Evolutionary conservation across 108 stramenopile genomes (phyloP).

Genomic region (Discostella pseudostelligera): DNA sequence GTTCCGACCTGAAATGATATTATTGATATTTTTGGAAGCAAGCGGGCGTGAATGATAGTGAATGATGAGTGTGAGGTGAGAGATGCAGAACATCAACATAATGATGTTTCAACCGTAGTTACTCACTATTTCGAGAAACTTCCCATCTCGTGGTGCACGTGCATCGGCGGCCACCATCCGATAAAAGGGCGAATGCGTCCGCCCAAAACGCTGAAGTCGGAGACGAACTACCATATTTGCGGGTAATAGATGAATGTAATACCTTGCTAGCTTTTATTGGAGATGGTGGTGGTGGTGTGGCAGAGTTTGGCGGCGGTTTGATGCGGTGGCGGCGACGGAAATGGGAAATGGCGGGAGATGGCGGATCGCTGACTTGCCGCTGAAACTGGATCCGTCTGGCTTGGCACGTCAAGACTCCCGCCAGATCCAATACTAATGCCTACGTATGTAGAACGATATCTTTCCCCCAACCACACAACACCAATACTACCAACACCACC

Average conservation of each 20-base stretch:
- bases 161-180: slow-evolving; percentile 96
- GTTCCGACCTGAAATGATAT: slow-evolving; percentile 79
- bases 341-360: too few relatives aligned
- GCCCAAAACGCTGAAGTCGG: slow-evolving; percentile 95
- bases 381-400: not conserved
- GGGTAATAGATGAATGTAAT: too few relatives aligned
- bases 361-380: too few relatives aligned
- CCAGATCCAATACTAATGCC: slow-evolving; percentile 1
- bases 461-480: not conserved
- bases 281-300: too few relatives aligned
- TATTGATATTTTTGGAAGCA: not conserved
- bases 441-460: not conserved
- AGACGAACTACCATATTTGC: slow-evolving; percentile 89
- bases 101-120: too few relatives aligned
- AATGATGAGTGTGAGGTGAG: not conserved
- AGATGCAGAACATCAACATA: too few relatives aligned
- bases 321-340: too few relatives aligned
- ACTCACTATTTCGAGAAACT: slow-evolving; percentile 75
- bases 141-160: slow-evolving; percentile 91
- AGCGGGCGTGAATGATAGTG: not conserved
- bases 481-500: not conserved
- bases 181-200: slow-evolving; percentile 92
- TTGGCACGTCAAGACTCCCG: too few relatives aligned
- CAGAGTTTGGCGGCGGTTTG: not conserved
- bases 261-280: too few relatives aligned